Percentiles rank a stretch among this genome's conserved stretches.
Conservation (phyloP, 2,329 filamentous ascomycete species). For the Sarocladium oryzae region DNA sequence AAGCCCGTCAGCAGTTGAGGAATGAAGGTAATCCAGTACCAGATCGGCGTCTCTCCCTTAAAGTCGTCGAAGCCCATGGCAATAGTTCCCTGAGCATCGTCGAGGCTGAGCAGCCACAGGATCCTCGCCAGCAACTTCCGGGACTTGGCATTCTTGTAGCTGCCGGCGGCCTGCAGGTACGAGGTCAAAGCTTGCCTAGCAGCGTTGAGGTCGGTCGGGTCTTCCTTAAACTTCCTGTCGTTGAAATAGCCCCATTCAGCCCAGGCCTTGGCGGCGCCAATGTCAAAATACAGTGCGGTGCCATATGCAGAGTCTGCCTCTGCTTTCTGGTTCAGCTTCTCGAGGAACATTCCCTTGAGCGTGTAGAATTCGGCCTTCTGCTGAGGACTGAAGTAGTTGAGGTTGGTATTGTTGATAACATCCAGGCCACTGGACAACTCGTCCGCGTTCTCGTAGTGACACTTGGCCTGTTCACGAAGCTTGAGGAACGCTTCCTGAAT, state of each 20-base stretch:
- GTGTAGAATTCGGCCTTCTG: slow-evolving; percentile 99
- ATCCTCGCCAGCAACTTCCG: slow-evolving; percentile 89
- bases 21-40: slow-evolving; percentile 99
- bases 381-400: slow-evolving; percentile 93
- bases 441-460: slow-evolving; percentile 91
- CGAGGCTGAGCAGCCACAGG: slow-evolving; percentile 89
- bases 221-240: slow-evolving; percentile 90
- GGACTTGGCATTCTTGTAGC: slow-evolving; percentile 96
- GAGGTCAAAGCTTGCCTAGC: slow-evolving; percentile 91
- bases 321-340: slow-evolving; percentile 82
- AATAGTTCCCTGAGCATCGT: slow-evolving; percentile 78
- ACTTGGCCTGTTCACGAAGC: slow-evolving; percentile 95
- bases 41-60: slow-evolving; percentile 94
- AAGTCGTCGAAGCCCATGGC: slow-evolving; percentile 88
- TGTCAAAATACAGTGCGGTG: slow-evolving; percentile 91
- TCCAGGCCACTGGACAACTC: slow-evolving; percentile 91
- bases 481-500: slow-evolving; percentile 99
- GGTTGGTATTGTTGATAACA: slow-evolving; percentile 98
- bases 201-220: slow-evolving; percentile 72
- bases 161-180: slow-evolving; percentile 89
- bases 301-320: slow-evolving; percentile 94
- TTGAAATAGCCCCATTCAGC: slow-evolving; percentile 99
- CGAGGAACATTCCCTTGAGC: slow-evolving; percentile 97
- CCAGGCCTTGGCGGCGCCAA: slow-evolving; percentile 94
- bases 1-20: slow-evolving; percentile 90